Base-by-base conservation (phyloP, 2,329 filamentous ascomycete species). In the Aureobasidium sp. region DNA sequence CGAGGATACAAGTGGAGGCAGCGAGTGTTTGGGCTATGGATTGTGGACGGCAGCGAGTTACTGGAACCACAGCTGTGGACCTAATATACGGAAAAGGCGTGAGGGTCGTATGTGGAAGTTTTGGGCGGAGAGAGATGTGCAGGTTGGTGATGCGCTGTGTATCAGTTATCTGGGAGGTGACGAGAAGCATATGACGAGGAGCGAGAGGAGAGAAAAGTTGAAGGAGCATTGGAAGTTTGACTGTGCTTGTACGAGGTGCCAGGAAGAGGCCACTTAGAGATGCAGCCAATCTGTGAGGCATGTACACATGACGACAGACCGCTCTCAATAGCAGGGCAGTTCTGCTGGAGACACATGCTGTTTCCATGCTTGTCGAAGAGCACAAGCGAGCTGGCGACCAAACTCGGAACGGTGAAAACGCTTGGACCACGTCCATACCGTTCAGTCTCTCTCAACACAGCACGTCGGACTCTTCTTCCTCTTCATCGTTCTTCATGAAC, bases 101-200 rank as follows among this genome's bases (percentile, higher is more conserved):
- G 67, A 68, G 1, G 77, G 77, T 0, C 66, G 75, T 39, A 63
- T 52, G 29, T 80, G 78, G 78, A 62, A 68, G 45, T 80, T 80
- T 55, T 66, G 68, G 42, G 68, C 74, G 3, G 70, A 63, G 0
- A 64, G 67, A 62, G 71, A 75, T 37, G 69, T 80, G 2, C 49
- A 59, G 50, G 60, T 65, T 8, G 77, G 77, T 0, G 74, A 77
- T 39, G 73, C 80, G 67, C 66, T 79, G 65, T 78, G 75, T 61
- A 80, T 80, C 63, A 78, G 73, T 41, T 80, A 80, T 68, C 60
- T 80, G 47, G 78, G 78, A 32, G 77, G 77, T 8, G 78, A 79
- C 65, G 78, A 79, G 67, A 73, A 73, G 65, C 71, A 70, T 47
- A 54, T 76, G 69, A 68, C 66, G 45, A 64, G 73, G 6, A 67